Evolutionary conservation across 2,329 filamentous ascomycete species (phyloP), one percentile per base, ranked within the genome.

Genomic region (Xylaria sp.): DNA sequence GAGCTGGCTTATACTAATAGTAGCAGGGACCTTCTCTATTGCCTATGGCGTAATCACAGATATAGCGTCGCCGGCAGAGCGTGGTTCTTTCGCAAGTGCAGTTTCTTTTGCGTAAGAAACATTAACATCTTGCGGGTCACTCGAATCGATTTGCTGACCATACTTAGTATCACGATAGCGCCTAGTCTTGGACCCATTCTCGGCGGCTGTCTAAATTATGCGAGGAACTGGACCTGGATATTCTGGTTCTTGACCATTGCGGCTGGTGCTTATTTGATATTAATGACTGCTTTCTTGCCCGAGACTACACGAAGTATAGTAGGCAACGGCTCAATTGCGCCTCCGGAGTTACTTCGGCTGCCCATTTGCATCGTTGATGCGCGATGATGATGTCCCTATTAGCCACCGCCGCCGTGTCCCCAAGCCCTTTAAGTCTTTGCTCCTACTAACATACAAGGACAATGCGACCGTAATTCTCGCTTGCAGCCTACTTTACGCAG

Each of bases 221-320:
- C 50, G 12, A 52, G 50, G 23, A 52, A 52, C 12, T 52, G 23
- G 50, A 52, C 50, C 3, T 52, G 20, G 20, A 52, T 28, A 25
- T 52, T 52, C 9, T 52, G 50, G 50, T 52, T 52, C 23, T 31
- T 52, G 18, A 23, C 23, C 50, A 52, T 28, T 15, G 50, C 50
- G 13, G 50, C 50, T 31, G 23, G 50, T 15, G 13, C 50, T 2
- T 28, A 23, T 28, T 8, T 52, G 9, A 28, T 52, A 3, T 15
- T 28, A 12, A 52, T 52, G 50, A 15, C 23, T 52, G 23, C 41
- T 46, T 46, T 46, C 13, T n/a, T 46, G 41, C 41, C 41, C 0
- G 41, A 46, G 15, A 46, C 15, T 7, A 46, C 41, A 18, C 41
- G 41, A 46, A 46, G 41, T n/a, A 46, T 46, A 46, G 41, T 46